Base-by-base conservation (phyloP, 2,329 filamentous ascomycete species). In the Colletotrichum ledebouriae region DNA sequence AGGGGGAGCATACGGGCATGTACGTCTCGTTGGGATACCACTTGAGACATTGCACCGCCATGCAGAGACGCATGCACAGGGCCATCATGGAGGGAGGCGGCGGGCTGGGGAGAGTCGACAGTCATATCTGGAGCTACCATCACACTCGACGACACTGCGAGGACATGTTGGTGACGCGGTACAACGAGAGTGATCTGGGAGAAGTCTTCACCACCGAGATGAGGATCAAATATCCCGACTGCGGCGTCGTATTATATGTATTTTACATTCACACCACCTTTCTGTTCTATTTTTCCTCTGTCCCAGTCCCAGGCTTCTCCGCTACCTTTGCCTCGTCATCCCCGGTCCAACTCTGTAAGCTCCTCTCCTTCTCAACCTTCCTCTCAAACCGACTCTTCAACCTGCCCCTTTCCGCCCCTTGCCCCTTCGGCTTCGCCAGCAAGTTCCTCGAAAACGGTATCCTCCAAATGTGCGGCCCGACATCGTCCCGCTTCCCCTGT, bases 391-490 rank as follows among this genome's bases (percentile, higher is more conserved):
- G 55, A 3, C 55, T 64, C 63, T 71, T 71, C 22, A 71, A 20
- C 46, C 59, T 53, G 39, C 56, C 39, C 4, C 29, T 52, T 13
- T 3, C 10, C 11, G 10, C 58, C 6, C 25, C 34, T 15, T 7
- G 10, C 11, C 22, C 55, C 61, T 62, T 46, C 0, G 70, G 70
- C 58, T 57, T 71, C 11, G 68, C 70, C 29, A 71, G 60, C 47
- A 71, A 25, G 42, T 70, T 71, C 3, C 68, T 57, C 44, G 70
- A 67, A 37, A 70, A 70, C 22, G 68, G 70, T 1, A 71, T 70
- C 41, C 68, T 49, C 68, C 70, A 70, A 37, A 71, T 65, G 4
- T 64, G 64, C 49, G 68, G 70, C 17, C 70, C 70, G 22, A 57
- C 59, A 20, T 63, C 58, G 3, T 46, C 41, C 6, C 61, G 66